phyloP scores from a whole-genome alignment of 1,284 basidiomycete species.

The Fereydounia khargensis region DNA sequence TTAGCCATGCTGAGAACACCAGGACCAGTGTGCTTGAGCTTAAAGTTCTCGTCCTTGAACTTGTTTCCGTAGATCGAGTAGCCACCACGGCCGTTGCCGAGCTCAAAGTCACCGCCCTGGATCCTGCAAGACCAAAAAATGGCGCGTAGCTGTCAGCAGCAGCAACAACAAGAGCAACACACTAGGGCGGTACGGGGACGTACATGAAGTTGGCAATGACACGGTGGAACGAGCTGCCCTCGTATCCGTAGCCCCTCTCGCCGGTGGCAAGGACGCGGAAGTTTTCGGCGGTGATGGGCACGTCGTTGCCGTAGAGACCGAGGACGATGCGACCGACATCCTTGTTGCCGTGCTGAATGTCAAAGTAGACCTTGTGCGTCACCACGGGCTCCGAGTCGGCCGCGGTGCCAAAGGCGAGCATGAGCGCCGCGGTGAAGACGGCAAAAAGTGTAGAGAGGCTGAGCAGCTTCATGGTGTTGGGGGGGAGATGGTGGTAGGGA shows the following conservation, averaged over 20 bases:
- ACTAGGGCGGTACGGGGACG: too few species aligned
- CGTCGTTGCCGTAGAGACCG: slow-evolving; percentile 49
- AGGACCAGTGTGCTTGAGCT: slow-evolving; percentile 45
- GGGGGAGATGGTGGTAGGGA: neutral
- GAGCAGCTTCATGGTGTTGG: slow-evolving; percentile 66
- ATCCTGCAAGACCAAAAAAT: slow-evolving; percentile 10
- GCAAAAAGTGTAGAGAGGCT: slow-evolving; percentile 64
- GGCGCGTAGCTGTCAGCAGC: too few species aligned
- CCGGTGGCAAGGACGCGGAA: slow-evolving; percentile 52
- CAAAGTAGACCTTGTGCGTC: slow-evolving; percentile 51
- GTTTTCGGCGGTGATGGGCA: slow-evolving; percentile 52
- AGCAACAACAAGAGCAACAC: too few species aligned
- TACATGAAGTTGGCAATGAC: slow-evolving; percentile 69
- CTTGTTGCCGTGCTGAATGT: slow-evolving; percentile 51
- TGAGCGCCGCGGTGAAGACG: slow-evolving; percentile 54
- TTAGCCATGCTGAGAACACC: slow-evolving; percentile 48
- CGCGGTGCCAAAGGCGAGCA: slow-evolving; percentile 58
- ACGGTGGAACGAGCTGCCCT: slow-evolving; percentile 67
- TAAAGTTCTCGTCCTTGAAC: slow-evolving; percentile 50
- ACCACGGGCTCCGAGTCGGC: slow-evolving; percentile 20
- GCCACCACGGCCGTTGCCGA: slow-evolving; percentile 53
- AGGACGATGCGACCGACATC: slow-evolving; percentile 46
- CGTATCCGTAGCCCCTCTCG: slow-evolving; percentile 72
- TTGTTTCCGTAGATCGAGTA: slow-evolving; percentile 50
- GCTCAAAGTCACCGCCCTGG: slow-evolving; percentile 55